Evolutionary conservation across 2,329 filamentous ascomycete genomes (phyloP), one percentile per base, ranked within the genome.

Genomic region (Aspergillus thermomutatus): DNA sequence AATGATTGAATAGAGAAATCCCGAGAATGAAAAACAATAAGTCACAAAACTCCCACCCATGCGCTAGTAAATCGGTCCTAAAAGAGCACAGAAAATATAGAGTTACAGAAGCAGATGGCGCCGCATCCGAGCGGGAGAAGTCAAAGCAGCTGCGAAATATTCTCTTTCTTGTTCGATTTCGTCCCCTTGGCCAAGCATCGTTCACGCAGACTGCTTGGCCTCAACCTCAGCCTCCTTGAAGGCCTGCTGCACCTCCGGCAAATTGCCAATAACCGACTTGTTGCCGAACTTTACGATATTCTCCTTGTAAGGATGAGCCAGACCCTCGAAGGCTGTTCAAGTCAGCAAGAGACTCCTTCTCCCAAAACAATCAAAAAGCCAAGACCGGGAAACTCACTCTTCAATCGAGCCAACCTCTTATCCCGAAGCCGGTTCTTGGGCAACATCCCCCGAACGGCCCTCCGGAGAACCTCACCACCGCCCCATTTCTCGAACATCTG

Each of bases 391-490:
- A 34, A 76, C 80, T 68, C 63, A 84, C 83, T 81, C 84, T 97
- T 99, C 72, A 99, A 78, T 66, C 94, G 82, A 40, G 87, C 91
- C 78, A 99, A 79, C 62, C 95, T 80, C 80, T 91, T 90, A 74
- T 97, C 92, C 67, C 93, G 82, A 70, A 99, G 78, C 69, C 92
- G 81, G 78, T 99, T 99, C 84, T 99, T 99, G 53, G 94, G 94
- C 76, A 99, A 77, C 94, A 99, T 99, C 50, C 95, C 95, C 71
- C 89, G 89, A 43, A 99, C 95, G 1, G 95, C 94, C 75, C 92
- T 90, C 69, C 91, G 83, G 72, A 99, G 77, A 40, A 99, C 87
- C 82, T 99, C 94, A 40, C 88, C 88, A 50, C 94, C 94, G 62
- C 94, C 94, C 80, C 91, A 90, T 82, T 97, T 97, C 69, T 85